Evolutionary conservation across 2,329 filamentous ascomycete genomes (phyloP).

Genomic region (Penicillium nordicum): DNA sequence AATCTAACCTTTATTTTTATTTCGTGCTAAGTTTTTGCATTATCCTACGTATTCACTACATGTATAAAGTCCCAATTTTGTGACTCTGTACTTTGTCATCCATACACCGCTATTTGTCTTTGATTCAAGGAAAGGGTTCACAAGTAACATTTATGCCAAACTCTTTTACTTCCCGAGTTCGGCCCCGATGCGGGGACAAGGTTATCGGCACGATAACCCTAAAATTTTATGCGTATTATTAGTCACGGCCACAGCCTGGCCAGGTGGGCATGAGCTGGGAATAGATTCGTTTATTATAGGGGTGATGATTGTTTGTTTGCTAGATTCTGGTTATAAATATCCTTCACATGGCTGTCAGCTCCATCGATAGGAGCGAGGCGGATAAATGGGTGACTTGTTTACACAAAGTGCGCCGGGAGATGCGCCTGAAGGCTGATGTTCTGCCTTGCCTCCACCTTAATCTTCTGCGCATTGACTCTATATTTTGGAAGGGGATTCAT

Average conservation of each 20-base stretch:
- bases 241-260: no score
- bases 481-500: conserved; percentile 1
- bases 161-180: background rate
- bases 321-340: background rate
- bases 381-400: conserved; percentile 1
- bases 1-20: no score
- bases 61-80: no score
- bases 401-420: background rate
- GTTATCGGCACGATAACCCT: background rate
- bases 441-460: conserved; percentile 1
- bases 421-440: conserved; percentile 4
- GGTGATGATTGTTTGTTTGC: no score
- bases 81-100: background rate
- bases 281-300: no score
- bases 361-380: background rate
- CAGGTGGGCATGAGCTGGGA: no score
- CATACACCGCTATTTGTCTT: background rate
- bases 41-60: background rate
- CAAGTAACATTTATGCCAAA: background rate
- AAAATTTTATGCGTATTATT: background rate
- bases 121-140: background rate
- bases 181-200: background rate
- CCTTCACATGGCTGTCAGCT: background rate
- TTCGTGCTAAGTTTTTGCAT: no score
- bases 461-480: background rate